Base-by-base conservation (phyloP, 179 eudicot species). In the Heliamphora pulchella region DNA sequence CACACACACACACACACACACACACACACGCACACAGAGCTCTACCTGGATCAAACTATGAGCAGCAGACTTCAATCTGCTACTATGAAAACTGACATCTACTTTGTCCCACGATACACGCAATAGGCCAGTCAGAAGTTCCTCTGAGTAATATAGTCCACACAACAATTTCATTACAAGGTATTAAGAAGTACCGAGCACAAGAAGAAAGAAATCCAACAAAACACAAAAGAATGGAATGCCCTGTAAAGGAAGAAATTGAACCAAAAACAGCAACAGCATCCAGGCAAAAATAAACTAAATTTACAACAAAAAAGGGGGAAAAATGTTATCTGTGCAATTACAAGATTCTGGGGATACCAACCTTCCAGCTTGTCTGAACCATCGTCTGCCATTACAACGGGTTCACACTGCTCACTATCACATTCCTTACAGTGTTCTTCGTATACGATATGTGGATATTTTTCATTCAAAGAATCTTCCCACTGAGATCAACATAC, bases 51-150 rank as follows among this genome's bases (percentile, higher is more conserved):
- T 96, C 78, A 96, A 84, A 74, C 93, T 96, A 77, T 96, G 99
- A 63, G 99, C 98, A 81, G 98, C 91, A 86, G 83, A 91, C 78
- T 88, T 86, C 67, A 75, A 63, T 81, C 85, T 91, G 87, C 99
- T 92, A 75, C 82, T 85, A 82, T 92, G 99, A 80, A 96, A 96
- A 83, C 99, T 96, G 85, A 96, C 99, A 83, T 96, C 99, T 22
- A 96, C 89, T 87, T 94, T 96, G 84, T 96, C 98, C 99, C 99
- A 96, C 17, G 98, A 88, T 9, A 96, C 87, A 18, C 89, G 91
- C 81, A 98, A 94, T 58, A 96, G 86, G 78, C 89, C 92, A 64
- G 86, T 89, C 78, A 94, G 91, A 48, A 96, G 89, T 83, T 96
- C 96, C 91, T 96, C 99, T 96, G 94, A 83, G 48, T 43, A 58